Percentiles rank a stretch among this genome's conserved stretches.
Conservation (phyloP, 768 basidiomycete genomes). For the Macrolepiota albuminosa region DNA sequence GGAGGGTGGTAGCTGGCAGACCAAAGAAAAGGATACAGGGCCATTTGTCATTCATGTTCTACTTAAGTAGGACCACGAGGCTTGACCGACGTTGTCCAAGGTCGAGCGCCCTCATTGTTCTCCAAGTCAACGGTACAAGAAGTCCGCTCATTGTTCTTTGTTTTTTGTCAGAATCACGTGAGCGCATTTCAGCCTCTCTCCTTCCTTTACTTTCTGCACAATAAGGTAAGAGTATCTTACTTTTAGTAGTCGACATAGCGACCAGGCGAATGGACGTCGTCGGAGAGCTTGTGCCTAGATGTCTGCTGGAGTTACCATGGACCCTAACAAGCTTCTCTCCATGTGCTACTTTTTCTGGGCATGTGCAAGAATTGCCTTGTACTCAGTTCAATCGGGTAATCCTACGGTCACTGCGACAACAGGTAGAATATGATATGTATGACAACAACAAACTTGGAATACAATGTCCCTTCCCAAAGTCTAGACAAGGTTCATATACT, state of each 20-base stretch:
- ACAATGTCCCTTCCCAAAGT: slow-evolving; percentile 15
- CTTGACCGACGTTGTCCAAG: not conserved
- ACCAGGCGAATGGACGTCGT: not conserved
- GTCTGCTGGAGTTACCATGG: not conserved
- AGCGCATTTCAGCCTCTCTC: not conserved
- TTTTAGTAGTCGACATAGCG: not conserved
- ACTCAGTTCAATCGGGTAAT: not conserved
- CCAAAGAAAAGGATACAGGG: not conserved
- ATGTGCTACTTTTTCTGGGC: not conserved
- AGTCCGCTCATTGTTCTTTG: slow-evolving; percentile 7
- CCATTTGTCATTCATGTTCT: not conserved
- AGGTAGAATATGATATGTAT: slow-evolving; percentile 3
- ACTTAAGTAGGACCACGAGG: slow-evolving; percentile 5
- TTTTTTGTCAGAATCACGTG: not conserved
- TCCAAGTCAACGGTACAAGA: not conserved
- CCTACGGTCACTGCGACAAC: no score
- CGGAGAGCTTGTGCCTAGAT: not conserved
- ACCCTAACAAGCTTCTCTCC: not conserved
- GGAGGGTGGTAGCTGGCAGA: slow-evolving; percentile 4
- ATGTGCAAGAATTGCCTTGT: not conserved
- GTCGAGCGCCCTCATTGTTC: slow-evolving; percentile 5
- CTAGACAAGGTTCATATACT: slow-evolving; percentile 1
- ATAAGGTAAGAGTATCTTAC: not conserved
- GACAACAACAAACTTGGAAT: slow-evolving; percentile 8
- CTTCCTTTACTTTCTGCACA: not conserved